These are phyloP conservation scores for Taphrina wiesneri DNA, from an alignment of 1,139 yeast genomes.

Conservation along the genomic window DNA sequence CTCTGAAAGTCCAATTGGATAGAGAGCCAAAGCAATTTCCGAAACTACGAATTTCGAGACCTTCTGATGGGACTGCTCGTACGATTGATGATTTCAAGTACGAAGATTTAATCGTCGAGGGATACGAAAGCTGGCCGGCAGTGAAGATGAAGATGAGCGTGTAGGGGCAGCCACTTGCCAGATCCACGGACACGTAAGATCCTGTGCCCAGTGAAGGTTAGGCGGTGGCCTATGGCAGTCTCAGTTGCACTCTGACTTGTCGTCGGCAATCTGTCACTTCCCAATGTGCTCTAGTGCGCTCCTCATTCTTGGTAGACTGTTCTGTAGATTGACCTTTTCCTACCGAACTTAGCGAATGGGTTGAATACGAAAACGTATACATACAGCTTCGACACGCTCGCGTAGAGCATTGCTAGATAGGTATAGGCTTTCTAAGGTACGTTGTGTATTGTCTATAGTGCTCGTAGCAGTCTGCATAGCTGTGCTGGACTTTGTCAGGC, in stretches of 20 bases:
- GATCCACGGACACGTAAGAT: no score
- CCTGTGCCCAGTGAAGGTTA: no score
- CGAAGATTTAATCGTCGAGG: slow-evolving; percentile 80
- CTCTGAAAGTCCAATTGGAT: slow-evolving; percentile 71
- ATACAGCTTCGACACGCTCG: slow-evolving; percentile 18
- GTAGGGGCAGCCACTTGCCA: no score
- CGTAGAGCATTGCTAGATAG: slow-evolving; percentile 14
- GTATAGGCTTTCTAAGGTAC: not conserved
- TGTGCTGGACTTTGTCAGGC: not conserved
- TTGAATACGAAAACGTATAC: not conserved
- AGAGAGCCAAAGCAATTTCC: slow-evolving; percentile 83
- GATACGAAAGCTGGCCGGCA: slow-evolving; percentile 76
- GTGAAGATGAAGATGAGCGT: slow-evolving; percentile 86
- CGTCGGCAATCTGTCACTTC: not conserved
- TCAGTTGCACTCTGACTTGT: no score
- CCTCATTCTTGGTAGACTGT: slow-evolving; percentile 9
- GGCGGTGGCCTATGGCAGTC: no score
- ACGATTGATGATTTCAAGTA: slow-evolving; percentile 81
- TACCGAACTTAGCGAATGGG: not conserved
- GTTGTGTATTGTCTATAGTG: not conserved
- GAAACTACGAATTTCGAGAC: slow-evolving; percentile 63
- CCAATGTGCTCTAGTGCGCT: slow-evolving; percentile 16
- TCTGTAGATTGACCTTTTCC: slow-evolving; percentile 11
- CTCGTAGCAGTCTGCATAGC: not conserved
- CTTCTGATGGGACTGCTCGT: slow-evolving; percentile 50